Conservation (phyloP, 805 yeast genomes). For the Candida vartiovaarae region DNA sequence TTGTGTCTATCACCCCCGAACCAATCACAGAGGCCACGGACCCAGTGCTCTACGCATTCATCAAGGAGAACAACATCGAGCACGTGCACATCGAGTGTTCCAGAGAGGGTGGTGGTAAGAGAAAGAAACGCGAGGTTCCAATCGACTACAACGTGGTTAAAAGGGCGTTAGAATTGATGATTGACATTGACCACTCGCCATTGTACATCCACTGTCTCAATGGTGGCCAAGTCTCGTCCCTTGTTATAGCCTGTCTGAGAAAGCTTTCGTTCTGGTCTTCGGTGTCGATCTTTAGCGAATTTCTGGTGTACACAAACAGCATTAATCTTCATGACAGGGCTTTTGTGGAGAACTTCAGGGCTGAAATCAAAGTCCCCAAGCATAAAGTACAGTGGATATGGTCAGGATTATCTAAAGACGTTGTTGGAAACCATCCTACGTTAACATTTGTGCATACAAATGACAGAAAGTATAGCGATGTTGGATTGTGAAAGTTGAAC, state of each 20-base stretch:
- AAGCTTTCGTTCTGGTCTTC: conserved; percentile 83
- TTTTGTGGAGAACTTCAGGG: conserved; percentile 75
- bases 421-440: conserved; percentile 23
- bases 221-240: conserved; percentile 82
- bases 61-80: conserved; percentile 44
- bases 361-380: conserved; percentile 50
- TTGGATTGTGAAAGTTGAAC: neutral
- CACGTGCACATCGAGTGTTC: conserved; percentile 64
- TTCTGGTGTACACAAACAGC: conserved; percentile 65
- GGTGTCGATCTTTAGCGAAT: conserved; percentile 82
- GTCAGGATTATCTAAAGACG: conserved; percentile 22
- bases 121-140: conserved; percentile 80
- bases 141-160: conserved; percentile 58
- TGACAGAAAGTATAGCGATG: conserved; percentile 9
- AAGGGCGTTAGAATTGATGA: conserved; percentile 52
- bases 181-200: conserved; percentile 57
- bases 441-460: conserved; percentile 11
- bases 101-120: conserved; percentile 46
- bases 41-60: conserved; percentile 43
- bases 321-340: conserved; percentile 76
- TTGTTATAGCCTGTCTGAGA: conserved; percentile 80
- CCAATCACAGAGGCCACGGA: conserved; percentile 55
- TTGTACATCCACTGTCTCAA: conserved; percentile 80
- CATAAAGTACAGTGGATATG: conserved; percentile 31
- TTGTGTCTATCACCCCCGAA: conserved; percentile 73